Conservation (phyloP, 371 early-diverging fungal species). For the Circinella minor region DNA sequence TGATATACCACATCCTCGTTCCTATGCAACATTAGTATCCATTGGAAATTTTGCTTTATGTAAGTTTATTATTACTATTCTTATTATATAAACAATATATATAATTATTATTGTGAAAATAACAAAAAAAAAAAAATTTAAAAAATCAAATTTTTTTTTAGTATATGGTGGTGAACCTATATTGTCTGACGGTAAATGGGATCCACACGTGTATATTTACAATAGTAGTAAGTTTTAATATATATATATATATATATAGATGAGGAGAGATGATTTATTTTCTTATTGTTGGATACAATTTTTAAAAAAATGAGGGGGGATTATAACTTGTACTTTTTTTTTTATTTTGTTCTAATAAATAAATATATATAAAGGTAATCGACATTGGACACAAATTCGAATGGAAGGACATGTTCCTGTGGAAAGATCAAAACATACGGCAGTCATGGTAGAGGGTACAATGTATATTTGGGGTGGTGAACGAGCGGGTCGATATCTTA, state of each 20-base stretch:
- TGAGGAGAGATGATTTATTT: no score
- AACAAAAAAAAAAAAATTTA: no score
- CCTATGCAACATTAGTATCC: constrained; percentile 34
- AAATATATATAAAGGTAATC: constrained; percentile 20
- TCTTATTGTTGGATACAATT: no score
- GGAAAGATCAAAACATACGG: constrained; percentile 75
- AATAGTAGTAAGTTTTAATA: constrained; percentile 42
- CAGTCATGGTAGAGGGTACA: constrained; percentile 63
- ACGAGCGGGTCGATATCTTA: constrained; percentile 66
- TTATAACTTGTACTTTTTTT: neutral
- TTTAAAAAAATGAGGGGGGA: no score
- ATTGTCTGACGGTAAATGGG: constrained; percentile 42
- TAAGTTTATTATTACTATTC: constrained; percentile 33
- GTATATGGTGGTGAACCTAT: constrained; percentile 56
- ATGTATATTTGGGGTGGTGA: constrained; percentile 81
- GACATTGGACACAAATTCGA: constrained; percentile 58
- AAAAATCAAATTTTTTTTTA: constrained; percentile 3
- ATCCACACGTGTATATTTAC: constrained; percentile 45
- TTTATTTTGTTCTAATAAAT: neutral
- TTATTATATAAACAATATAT: neutral
- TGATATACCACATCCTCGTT: constrained; percentile 44
- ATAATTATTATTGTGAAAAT: neutral
- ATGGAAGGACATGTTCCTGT: constrained; percentile 63
- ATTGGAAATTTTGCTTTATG: constrained; percentile 41
- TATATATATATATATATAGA: no score